phyloP scores from a whole-genome alignment of 2,329 filamentous ascomycete genomes.

The Ustulina deusta region DNA sequence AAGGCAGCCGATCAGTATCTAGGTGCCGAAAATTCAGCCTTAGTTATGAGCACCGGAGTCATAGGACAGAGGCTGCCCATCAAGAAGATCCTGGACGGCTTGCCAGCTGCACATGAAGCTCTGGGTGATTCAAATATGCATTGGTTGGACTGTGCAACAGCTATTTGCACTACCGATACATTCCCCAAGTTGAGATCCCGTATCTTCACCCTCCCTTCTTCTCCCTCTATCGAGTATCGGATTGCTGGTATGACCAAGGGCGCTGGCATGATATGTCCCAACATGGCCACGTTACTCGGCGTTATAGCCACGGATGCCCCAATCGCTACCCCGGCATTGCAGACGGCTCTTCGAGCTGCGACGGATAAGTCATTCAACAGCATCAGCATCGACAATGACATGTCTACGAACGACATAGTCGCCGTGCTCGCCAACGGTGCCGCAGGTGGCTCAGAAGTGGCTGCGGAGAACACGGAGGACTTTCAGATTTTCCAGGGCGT shows the following conservation, averaged over 20 bases:
- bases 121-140: slow-evolving; percentile 82
- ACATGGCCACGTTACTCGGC: slow-evolving; percentile 96
- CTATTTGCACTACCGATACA: slow-evolving; percentile 98
- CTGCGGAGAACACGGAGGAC: slow-evolving; percentile 66
- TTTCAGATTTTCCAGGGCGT: slow-evolving; percentile 77
- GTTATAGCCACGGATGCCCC: slow-evolving; percentile 93
- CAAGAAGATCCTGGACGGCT: slow-evolving; percentile 84
- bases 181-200: slow-evolving; percentile 95
- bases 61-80: slow-evolving; percentile 98
- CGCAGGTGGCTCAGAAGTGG: slow-evolving; percentile 77
- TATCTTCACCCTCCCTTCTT: slow-evolving; percentile 85
- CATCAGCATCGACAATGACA: slow-evolving; percentile 97
- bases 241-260: slow-evolving; percentile 98
- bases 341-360: slow-evolving; percentile 76
- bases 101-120: slow-evolving; percentile 79
- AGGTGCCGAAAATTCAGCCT: slow-evolving; percentile 68
- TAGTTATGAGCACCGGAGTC: slow-evolving; percentile 98
- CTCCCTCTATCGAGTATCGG: slow-evolving; percentile 78
- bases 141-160: slow-evolving; percentile 87
- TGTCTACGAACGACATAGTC: slow-evolving; percentile 96
- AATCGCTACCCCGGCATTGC: slow-evolving; percentile 75
- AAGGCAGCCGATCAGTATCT: slow-evolving; percentile 76
- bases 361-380: slow-evolving; percentile 92
- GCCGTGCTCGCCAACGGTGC: slow-evolving; percentile 96
- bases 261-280: slow-evolving; percentile 98